A percentile compares a stretch with the other conserved stretches of the same genome.
Evolutionary conservation across 2,329 filamentous ascomycete genomes (phyloP).

Genomic region (Colletotrichum siamense): DNA sequence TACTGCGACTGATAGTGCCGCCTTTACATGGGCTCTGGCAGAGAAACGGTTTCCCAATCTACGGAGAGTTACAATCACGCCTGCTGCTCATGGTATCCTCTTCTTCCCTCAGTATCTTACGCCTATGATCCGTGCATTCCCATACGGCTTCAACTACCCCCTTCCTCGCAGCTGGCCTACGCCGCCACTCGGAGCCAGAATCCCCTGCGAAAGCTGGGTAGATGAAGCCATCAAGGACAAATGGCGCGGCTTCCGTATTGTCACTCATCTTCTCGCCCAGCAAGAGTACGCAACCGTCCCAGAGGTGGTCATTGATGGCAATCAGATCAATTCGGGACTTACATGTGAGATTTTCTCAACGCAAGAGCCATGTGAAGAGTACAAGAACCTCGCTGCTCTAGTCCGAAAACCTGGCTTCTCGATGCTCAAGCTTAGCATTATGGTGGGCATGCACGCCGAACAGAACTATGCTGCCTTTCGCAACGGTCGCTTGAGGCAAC

Average conservation of each 20-base stretch:
- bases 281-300: slow-evolving; percentile 25
- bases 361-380: slow-evolving; percentile 26
- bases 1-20: slow-evolving; percentile 31
- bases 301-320: slow-evolving; percentile 38
- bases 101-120: slow-evolving; percentile 44
- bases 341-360: slow-evolving; percentile 34
- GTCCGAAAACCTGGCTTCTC: slow-evolving; percentile 29
- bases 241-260: slow-evolving; percentile 36
- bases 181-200: neutral
- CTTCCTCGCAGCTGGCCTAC: slow-evolving; percentile 36
- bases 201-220: neutral
- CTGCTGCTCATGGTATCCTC: slow-evolving; percentile 40
- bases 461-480: slow-evolving; percentile 14
- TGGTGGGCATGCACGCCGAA: slow-evolving; percentile 12
- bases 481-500: slow-evolving; percentile 21
- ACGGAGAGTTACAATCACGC: slow-evolving; percentile 41
- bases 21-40: slow-evolving; percentile 35
- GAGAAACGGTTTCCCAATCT: slow-evolving; percentile 37
- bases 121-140: slow-evolving; percentile 46
- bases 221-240: slow-evolving; percentile 22
- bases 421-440: slow-evolving; percentile 29
- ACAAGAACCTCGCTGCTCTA: slow-evolving; percentile 26
- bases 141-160: slow-evolving; percentile 42
- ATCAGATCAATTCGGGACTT: slow-evolving; percentile 33
- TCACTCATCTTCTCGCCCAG: slow-evolving; percentile 30